Base-by-base conservation (phyloP, 148 eudicot genomes). In the Rhododendron molle region DNA sequence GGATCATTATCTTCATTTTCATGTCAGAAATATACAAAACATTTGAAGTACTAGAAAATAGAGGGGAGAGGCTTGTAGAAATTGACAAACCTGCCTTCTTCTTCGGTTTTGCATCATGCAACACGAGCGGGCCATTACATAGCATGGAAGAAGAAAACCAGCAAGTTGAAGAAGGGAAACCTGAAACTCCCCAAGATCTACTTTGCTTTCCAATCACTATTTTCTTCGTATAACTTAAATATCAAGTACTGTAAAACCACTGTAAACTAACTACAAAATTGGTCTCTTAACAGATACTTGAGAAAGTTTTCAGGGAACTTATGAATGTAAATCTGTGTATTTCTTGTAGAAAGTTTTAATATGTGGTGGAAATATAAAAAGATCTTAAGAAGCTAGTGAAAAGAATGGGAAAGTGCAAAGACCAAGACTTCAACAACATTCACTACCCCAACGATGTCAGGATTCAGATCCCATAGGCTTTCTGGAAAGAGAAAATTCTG, bases 121-220 rank as follows among this genome's bases (percentile, higher is more conserved):
- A 91, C 95, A 94, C 9, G 93, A 91, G 60, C 96, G 92, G 49
- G 85, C 94, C 87, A 94, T 85, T 21, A 90, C 98, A 81, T 92
- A 94, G 90, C 98, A 94, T 11, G 96, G 98, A 58, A 94, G 91
- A 86, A 94, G 92, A 90, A 94, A 90, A 82, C 94, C 98, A 83
- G 94, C 94, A 76, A 94, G 88, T 86, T 93, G 95, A 86, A 95
- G 92, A 87, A 95, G 76, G 12, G 94, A 91, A 73, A 95, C 90
- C 93, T 95, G 96, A 86, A 91, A 86, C 94, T 62, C 73, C 56
- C 14, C 30, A 82, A n/a, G 82, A 40, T 77, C 58, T 77, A 83
- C 6, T 49, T 52, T 36, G 20, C 54, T 36, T 40, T 43, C 36
- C 76, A 26, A 28, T 69, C 11, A 65, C 60, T 18, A 54, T 65